Evolutionary conservation across 2,329 filamentous ascomycete species (phyloP).

Genomic region (Fusarium sp.): DNA sequence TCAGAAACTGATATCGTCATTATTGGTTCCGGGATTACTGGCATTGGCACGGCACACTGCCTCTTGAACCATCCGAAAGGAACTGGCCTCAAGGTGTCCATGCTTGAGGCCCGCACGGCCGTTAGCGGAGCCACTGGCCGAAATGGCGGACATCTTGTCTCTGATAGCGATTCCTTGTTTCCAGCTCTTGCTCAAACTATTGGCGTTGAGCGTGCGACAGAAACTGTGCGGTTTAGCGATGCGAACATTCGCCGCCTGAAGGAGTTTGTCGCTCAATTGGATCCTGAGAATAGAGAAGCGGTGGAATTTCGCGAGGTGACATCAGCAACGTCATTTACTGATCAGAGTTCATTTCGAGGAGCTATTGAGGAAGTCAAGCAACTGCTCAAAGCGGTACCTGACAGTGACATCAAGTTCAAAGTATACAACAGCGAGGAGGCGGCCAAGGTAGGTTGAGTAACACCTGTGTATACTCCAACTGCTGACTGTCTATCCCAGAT

Average conservation of each 20-base stretch:
- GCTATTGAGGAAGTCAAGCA: not conserved
- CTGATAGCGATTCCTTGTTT: conserved; percentile 52
- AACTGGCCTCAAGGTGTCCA: conserved; percentile 21
- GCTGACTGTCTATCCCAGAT: not conserved
- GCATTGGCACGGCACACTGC: conserved; percentile 37
- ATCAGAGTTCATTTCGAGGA: conserved; percentile 5
- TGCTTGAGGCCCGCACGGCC: conserved; percentile 43
- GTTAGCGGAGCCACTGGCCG: conserved; percentile 45
- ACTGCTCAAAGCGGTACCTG: conserved; percentile 5
- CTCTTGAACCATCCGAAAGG: conserved; percentile 33
- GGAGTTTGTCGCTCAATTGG: conserved; percentile 12
- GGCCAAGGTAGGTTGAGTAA: not conserved
- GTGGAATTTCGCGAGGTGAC: conserved; percentile 18
- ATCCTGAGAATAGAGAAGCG: not conserved
- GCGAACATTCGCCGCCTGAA: conserved; percentile 20
- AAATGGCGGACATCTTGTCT: conserved; percentile 44
- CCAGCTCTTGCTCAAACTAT: conserved; percentile 42
- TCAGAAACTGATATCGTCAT: conserved; percentile 34
- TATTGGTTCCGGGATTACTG: conserved; percentile 45
- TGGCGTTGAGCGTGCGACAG: conserved; percentile 49
- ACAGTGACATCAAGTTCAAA: conserved; percentile 23
- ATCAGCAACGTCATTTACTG: conserved; percentile 14
- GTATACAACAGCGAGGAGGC: not conserved
- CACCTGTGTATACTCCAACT: rapidly evolving
- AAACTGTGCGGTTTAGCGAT: conserved; percentile 54